Percentiles rank a stretch among this genome's conserved stretches.
Conservation (phyloP, 768 basidiomycete genomes). For the Phaffia tasmanica region DNA sequence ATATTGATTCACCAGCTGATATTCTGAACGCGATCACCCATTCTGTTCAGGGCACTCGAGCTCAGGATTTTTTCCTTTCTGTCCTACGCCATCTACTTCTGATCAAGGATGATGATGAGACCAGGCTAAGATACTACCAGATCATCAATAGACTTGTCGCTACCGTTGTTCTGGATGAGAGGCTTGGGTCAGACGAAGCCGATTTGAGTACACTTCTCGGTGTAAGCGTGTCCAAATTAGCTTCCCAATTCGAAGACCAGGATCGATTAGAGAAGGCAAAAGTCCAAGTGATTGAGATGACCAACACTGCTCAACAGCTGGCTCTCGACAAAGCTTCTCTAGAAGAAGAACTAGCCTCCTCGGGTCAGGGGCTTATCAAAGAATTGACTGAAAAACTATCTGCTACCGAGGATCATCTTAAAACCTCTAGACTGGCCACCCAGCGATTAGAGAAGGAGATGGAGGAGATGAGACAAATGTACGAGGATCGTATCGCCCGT, state of each 20-base stretch:
- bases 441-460: conserved; percentile 63
- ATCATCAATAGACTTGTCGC: conserved; percentile 80
- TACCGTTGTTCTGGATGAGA: conserved; percentile 85
- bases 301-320: conserved; percentile 46
- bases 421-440: conserved; percentile 28
- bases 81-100: conserved; percentile 87
- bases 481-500: conserved; percentile 76
- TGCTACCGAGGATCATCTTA: conserved; percentile 18
- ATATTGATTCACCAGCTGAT: conserved; percentile 70
- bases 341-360: conserved; percentile 59
- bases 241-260: conserved; percentile 79
- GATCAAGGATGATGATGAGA: conserved; percentile 63
- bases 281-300: conserved; percentile 61
- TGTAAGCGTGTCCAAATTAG: conserved; percentile 74
- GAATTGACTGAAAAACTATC: conserved; percentile 57
- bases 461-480: conserved; percentile 60
- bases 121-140: conserved; percentile 77
- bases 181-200: conserved; percentile 47
- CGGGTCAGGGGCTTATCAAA: conserved; percentile 50
- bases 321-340: conserved; percentile 71
- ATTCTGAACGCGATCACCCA: conserved; percentile 70
- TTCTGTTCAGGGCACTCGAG: conserved; percentile 66
- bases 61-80: conserved; percentile 76
- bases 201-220: conserved; percentile 78
- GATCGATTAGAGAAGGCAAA: conserved; percentile 69